Percentiles rank a stretch among this genome's conserved stretches.
These are phyloP conservation scores for Blastobotrys elegans DNA, from an alignment of 1,139 yeast genomes.

Conservation along the genomic window DNA sequence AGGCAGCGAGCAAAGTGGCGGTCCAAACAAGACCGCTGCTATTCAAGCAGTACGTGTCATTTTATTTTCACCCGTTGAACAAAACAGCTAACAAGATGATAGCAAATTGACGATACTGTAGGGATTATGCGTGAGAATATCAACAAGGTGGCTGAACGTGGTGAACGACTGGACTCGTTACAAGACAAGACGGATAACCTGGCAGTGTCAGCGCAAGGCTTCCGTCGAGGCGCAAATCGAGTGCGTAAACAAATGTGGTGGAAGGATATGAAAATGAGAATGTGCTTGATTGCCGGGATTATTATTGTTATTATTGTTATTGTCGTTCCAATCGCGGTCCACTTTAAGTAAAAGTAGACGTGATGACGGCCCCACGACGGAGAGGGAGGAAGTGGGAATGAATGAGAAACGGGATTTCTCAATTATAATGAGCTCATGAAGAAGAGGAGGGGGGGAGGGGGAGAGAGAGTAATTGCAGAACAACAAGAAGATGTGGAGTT, in stretches of 20 bases:
- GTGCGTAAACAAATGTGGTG: constrained; percentile 99
- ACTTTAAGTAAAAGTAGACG: constrained; percentile 47
- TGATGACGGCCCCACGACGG: no score
- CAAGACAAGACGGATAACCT: constrained; percentile 93
- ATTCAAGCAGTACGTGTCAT: constrained; percentile 64
- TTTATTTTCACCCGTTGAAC: not conserved
- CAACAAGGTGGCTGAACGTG: constrained; percentile 91
- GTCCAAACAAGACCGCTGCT: constrained; percentile 61
- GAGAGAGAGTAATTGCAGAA: no score
- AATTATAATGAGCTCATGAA: no score
- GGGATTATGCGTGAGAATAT: constrained; percentile 98
- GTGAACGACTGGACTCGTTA: constrained; percentile 87
- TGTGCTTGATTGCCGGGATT: constrained; percentile 80
- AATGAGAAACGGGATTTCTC: no score
- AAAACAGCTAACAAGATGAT: constrained; percentile 11
- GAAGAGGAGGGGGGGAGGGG: no score
- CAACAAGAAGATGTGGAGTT: no score
- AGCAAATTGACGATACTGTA: constrained; percentile 95
- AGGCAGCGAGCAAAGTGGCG: constrained; percentile 34
- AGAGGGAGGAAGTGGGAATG: no score
- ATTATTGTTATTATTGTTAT: constrained; percentile 83
- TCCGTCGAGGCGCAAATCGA: constrained; percentile 94
- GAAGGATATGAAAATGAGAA: constrained; percentile 95
- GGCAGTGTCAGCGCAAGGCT: constrained; percentile 91
- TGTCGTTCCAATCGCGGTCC: constrained; percentile 86